Evolutionary conservation across 2,329 filamentous ascomycete genomes (phyloP).

Genomic region (Diaporthe caulivora): DNA sequence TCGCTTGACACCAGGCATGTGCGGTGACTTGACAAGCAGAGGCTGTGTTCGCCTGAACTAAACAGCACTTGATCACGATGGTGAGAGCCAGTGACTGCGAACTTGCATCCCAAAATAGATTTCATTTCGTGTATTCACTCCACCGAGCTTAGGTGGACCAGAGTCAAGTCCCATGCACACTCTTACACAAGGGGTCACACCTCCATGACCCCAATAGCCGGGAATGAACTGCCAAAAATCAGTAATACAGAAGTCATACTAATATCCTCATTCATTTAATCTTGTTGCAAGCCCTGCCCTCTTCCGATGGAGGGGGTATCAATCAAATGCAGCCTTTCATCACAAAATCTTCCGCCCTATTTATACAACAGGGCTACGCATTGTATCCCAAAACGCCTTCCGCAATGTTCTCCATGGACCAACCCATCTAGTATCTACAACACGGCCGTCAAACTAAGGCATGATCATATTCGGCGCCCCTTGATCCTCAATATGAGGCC

Average conservation of each 20-base stretch:
- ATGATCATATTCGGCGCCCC: slow-evolving; percentile 12
- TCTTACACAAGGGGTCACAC: not conserved
- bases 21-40: not conserved
- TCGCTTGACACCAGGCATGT: not conserved
- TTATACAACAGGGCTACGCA: slow-evolving; percentile 36
- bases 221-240: not conserved
- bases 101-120: no score
- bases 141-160: not conserved
- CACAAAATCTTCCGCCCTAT: slow-evolving; percentile 37
- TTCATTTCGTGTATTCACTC: not conserved
- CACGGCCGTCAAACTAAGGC: slow-evolving; percentile 25
- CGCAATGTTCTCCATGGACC: slow-evolving; percentile 38
- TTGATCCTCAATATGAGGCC: not conserved
- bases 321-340: slow-evolving; percentile 39
- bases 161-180: not conserved
- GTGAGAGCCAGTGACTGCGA: not conserved
- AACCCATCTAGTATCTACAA: slow-evolving; percentile 37
- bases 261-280: slow-evolving; percentile 34
- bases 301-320: slow-evolving; percentile 40
- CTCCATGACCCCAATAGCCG: not conserved
- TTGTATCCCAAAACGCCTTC: slow-evolving; percentile 40
- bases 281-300: slow-evolving; percentile 38
- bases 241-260: slow-evolving; percentile 26
- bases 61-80: not conserved
- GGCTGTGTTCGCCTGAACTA: not conserved